These are phyloP conservation scores for Epichloe bromicola DNA, from an alignment of 2,329 filamentous ascomycete species.

Conservation along the genomic window DNA sequence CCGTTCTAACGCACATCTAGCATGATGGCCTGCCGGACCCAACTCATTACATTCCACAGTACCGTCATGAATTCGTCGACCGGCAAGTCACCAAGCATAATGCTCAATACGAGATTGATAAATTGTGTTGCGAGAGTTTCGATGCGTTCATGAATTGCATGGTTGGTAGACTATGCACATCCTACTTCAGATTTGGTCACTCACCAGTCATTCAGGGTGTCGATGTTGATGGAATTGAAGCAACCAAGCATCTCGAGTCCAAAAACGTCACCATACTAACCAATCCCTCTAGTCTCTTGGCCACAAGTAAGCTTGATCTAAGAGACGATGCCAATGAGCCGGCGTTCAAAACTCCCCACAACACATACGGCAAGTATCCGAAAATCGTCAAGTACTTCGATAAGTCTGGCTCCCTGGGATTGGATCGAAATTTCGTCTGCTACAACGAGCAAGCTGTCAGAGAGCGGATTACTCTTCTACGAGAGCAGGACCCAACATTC, in stretches of 20 bases:
- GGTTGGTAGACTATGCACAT: not conserved
- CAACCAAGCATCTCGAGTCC: not conserved
- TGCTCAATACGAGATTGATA: not conserved
- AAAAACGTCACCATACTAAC: not conserved
- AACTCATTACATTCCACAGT: not conserved
- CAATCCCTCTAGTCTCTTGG: not conserved
- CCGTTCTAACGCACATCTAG: not conserved
- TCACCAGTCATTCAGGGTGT: not conserved
- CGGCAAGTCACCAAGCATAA: not conserved
- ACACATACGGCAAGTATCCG: not conserved
- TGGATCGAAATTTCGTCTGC: not conserved
- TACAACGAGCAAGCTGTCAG: not conserved
- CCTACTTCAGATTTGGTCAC: no score
- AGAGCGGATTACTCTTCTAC: not conserved
- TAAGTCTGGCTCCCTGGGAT: not conserved
- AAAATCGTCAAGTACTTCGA: not conserved
- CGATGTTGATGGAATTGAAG: not conserved
- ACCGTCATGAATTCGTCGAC: not conserved
- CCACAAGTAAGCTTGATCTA: not conserved
- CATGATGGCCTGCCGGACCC: not conserved
- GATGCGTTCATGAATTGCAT: not conserved
- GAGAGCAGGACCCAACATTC: not conserved
- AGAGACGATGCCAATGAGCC: not conserved
- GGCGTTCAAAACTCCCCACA: not conserved
- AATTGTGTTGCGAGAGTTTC: not conserved